Conservation (phyloP, 2,329 filamentous ascomycete genomes). For the Gliomastix tumulicola region DNA sequence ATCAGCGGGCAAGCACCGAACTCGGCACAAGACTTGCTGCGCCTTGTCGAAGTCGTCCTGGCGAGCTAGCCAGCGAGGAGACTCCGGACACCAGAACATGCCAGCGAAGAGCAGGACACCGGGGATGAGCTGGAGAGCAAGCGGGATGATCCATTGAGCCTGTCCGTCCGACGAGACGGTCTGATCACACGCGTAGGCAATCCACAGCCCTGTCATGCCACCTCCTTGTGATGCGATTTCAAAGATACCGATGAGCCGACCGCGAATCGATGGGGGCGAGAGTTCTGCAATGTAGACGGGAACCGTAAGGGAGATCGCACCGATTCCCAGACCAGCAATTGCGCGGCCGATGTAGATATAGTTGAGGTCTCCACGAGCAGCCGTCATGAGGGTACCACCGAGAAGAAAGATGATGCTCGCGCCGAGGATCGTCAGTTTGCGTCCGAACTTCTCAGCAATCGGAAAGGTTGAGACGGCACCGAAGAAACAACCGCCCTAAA, state of each 20-base stretch:
- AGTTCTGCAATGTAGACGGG: conserved; percentile 52
- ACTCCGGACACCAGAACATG: conserved; percentile 21
- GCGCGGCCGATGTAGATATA: conserved; percentile 50
- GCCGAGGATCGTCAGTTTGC: conserved; percentile 24
- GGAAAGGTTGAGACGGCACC: conserved; percentile 21
- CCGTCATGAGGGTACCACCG: conserved; percentile 44
- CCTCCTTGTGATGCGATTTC: conserved; percentile 44
- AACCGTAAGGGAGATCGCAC: conserved; percentile 40
- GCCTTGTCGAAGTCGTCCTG: conserved; percentile 17
- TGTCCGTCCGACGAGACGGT: conserved; percentile 6
- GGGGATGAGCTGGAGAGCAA: conserved; percentile 34
- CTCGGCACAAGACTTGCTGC: conserved; percentile 8
- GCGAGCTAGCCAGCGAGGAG: conserved; percentile 35
- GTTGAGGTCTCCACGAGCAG: conserved; percentile 32
- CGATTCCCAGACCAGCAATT: conserved; percentile 41
- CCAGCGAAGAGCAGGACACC: conserved; percentile 22
- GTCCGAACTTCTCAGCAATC: conserved; percentile 30
- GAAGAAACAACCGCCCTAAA: conserved; percentile 20
- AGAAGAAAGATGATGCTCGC: conserved; percentile 39
- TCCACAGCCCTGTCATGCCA: conserved; percentile 39
- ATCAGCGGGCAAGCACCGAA: conserved; percentile 13
- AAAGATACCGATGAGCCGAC: conserved; percentile 40
- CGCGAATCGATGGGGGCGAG: conserved; percentile 42
- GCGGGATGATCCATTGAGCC: conserved; percentile 31
- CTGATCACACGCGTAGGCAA: conserved; percentile 12